Evolutionary conservation across 345 rosid genomes (phyloP).

Genomic region (Brassica juncea): DNA sequence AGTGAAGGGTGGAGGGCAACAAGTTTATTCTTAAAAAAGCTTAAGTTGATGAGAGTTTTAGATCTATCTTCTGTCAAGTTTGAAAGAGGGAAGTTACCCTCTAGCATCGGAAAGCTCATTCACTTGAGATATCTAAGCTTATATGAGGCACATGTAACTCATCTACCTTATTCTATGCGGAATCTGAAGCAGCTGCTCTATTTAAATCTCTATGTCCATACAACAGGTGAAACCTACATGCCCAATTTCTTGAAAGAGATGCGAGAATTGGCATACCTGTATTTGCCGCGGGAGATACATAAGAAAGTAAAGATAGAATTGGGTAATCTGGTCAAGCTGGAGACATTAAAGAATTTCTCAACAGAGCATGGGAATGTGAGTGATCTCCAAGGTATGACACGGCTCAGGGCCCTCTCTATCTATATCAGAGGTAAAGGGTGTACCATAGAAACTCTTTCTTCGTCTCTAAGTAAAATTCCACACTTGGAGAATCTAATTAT

Average conservation of each 20-base stretch:
- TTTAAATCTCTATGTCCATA: neutral
- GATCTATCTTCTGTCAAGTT: constrained; percentile 30
- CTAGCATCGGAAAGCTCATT: constrained; percentile 40
- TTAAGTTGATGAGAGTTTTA: constrained; percentile 38
- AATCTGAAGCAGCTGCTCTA: constrained; percentile 6
- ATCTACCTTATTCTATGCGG: constrained; percentile 21
- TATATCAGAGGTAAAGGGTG: neutral
- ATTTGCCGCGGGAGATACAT: neutral
- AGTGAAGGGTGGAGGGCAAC: neutral
- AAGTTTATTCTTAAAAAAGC: neutral
- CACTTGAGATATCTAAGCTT: constrained; percentile 42
- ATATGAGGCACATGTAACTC: neutral
- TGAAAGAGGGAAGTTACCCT: constrained; percentile 3
- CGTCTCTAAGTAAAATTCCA: constrained; percentile 13
- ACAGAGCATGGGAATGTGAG: neutral
- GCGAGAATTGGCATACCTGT: neutral
- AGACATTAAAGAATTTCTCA: neutral
- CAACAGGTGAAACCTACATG: neutral
- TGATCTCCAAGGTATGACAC: neutral
- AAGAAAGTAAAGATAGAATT: neutral
- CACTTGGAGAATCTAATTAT: too few species aligned
- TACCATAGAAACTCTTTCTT: neutral
- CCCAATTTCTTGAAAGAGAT: neutral
- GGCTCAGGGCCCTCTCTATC: neutral
- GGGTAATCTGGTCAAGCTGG: constrained; percentile 16